These are phyloP conservation scores for Rhizopogon vinicolor DNA, from an alignment of 768 basidiomycete species.

Conservation along the genomic window DNA sequence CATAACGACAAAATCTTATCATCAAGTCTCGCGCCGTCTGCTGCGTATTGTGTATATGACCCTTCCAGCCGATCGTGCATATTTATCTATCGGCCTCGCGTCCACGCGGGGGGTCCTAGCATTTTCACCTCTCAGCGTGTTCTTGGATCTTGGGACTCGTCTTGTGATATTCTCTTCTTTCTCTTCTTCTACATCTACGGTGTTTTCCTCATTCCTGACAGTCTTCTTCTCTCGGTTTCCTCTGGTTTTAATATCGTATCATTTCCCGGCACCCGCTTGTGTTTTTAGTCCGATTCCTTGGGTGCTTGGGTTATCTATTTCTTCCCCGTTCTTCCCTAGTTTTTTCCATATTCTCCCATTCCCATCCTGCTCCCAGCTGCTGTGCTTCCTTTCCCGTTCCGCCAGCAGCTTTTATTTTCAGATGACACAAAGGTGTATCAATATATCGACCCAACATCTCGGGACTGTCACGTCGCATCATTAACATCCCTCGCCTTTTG, in stretches of 20 bases:
- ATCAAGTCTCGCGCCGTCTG: slow-evolving; percentile 13
- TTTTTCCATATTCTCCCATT: slow-evolving; percentile 1
- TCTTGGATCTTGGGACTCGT: slow-evolving; percentile 38
- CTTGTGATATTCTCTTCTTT: slow-evolving; percentile 16
- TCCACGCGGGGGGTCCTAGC: slow-evolving; percentile 17
- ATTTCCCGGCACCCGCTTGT: slow-evolving; percentile 14
- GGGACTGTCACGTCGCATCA: slow-evolving; percentile 30
- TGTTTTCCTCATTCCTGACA: slow-evolving; percentile 3
- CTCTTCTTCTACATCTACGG: neutral
- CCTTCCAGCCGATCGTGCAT: slow-evolving; percentile 23
- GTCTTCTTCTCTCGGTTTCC: slow-evolving; percentile 12
- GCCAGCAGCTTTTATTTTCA: neutral
- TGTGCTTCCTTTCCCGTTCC: neutral
- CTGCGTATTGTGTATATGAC: slow-evolving; percentile 30
- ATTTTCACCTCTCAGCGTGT: slow-evolving; percentile 29
- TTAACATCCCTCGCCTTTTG: slow-evolving; percentile 12
- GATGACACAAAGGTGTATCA: slow-evolving; percentile 21
- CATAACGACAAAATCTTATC: slow-evolving; percentile 17
- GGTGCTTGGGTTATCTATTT: slow-evolving; percentile 15
- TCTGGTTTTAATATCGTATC: slow-evolving; percentile 20
- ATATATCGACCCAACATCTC: slow-evolving; percentile 24
- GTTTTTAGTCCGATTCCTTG: slow-evolving; percentile 21
- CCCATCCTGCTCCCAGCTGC: neutral
- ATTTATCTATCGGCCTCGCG: slow-evolving; percentile 26
- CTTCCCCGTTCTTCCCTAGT: neutral